Percentiles rank a stretch among this genome's conserved stretches.
These are phyloP conservation scores for Russula vinacea DNA, from an alignment of 768 basidiomycete species.

Conservation along the genomic window DNA sequence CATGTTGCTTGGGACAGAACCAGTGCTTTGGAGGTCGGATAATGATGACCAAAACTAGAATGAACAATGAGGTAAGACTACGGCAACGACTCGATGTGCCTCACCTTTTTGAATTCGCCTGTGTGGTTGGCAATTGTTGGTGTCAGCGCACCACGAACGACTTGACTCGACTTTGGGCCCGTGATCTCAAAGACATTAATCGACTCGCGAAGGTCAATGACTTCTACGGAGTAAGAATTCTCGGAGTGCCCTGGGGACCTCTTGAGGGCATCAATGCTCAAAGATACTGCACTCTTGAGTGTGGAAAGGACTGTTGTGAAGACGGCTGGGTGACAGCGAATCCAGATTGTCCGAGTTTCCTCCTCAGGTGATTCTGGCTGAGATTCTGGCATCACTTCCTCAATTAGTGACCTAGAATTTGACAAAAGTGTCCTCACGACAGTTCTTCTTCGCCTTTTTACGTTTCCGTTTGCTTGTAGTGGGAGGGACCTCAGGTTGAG, in stretches of 20 bases:
- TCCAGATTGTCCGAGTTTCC: slow-evolving; percentile 57
- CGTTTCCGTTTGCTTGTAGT: slow-evolving; percentile 34
- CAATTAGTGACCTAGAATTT: background rate
- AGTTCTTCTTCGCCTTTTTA: slow-evolving; percentile 31
- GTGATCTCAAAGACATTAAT: slow-evolving; percentile 85
- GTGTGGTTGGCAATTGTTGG: slow-evolving; percentile 40
- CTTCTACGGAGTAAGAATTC: slow-evolving; percentile 48
- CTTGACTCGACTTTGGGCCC: slow-evolving; percentile 78
- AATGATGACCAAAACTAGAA: slow-evolving; percentile 68
- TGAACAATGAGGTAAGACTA: slow-evolving; percentile 5
- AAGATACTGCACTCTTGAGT: slow-evolving; percentile 51
- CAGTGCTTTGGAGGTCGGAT: slow-evolving; percentile 58
- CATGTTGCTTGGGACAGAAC: slow-evolving; percentile 68
- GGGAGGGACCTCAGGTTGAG: background rate
- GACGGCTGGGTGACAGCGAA: slow-evolving; percentile 74
- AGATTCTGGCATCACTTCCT: slow-evolving; percentile 35
- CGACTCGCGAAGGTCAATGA: slow-evolving; percentile 67
- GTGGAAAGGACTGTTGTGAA: slow-evolving; percentile 54
- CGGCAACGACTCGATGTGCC: background rate
- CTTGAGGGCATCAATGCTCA: slow-evolving; percentile 42
- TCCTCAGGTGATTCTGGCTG: slow-evolving; percentile 20
- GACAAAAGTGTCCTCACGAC: background rate
- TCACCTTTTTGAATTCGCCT: slow-evolving; percentile 58
- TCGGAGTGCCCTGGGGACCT: slow-evolving; percentile 32
- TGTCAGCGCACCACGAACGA: slow-evolving; percentile 44